Base-by-base conservation (phyloP, 2,329 filamentous ascomycete species). In the Alternaria solani region DNA sequence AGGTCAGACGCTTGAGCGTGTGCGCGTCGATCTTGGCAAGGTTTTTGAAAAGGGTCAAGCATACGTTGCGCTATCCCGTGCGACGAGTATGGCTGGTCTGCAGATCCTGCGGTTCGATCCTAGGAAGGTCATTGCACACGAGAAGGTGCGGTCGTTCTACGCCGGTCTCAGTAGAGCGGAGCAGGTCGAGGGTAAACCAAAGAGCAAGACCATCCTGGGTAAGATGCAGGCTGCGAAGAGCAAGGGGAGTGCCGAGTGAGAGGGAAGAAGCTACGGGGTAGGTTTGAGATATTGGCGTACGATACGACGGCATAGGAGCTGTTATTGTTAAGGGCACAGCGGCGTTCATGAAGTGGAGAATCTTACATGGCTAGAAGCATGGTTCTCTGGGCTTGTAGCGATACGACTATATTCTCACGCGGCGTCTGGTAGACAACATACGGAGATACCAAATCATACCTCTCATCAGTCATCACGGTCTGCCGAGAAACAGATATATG, bases 1-100 rank as follows among this genome's bases (percentile, higher is more conserved):
- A 76, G 94, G 94, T 1, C 94, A 98, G 78, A 98, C 94, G 1
- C 82, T 97, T 26, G 93, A 96, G 73, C 86, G 94, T 51, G 95
- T 99, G 61, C 96, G 96, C 74, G 95, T 99, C 26, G 93, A 99
- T 75, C 84, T 99, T 0, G 91, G 93, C 30, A 91, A 88, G 63
- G 92, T 97, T 1, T 99, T 99, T 71, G 95, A 99, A 77, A 97
- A 97, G 78, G 95, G 95, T 0, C 95, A 99, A 78, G 95, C 95
- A 6, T 99, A 99, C 74, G 95, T 99, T 52, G 95, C 95, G 52
- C 87, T 99, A 14, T 96, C 92, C 82, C 91, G 95, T 79, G 95
- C 95, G 14, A 96, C 93, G 1, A 91, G 86, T 59, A 93, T 97
- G 81, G 86, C 88, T 18, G 95, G 95, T 1, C 81, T 99, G 20